phyloP scores from a whole-genome alignment of 768 basidiomycete genomes.

The Pisolithus albus region DNA sequence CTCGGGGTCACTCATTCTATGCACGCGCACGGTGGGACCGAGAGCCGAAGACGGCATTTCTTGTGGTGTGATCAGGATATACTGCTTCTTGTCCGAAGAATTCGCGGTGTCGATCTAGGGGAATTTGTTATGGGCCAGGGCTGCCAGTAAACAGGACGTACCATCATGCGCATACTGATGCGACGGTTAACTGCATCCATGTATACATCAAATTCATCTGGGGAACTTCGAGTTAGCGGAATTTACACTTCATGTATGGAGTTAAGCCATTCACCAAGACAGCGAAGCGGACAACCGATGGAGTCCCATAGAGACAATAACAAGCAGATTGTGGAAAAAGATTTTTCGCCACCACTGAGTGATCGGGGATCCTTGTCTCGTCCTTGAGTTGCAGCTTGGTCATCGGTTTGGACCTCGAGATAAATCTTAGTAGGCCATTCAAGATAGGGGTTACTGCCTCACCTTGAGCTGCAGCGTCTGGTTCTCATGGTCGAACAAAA shows the following conservation, averaged over 20 bases:
- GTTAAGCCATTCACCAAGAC: conserved; percentile 54
- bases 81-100: conserved; percentile 82
- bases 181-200: conserved; percentile 92
- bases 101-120: conserved; percentile 83
- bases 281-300: conserved; percentile 88
- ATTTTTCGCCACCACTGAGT: conserved; percentile 92
- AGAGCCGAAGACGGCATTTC: conserved; percentile 72
- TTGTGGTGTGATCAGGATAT: conserved; percentile 93
- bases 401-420: conserved; percentile 73
- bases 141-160: conserved; percentile 26
- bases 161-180: conserved; percentile 95
- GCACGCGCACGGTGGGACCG: conserved; percentile 65
- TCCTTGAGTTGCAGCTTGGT: conserved; percentile 57
- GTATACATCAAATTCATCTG: conserved; percentile 97
- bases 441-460: conserved; percentile 5
- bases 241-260: background rate
- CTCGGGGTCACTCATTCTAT: conserved; percentile 74
- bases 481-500: conserved; percentile 73
- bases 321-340: conserved; percentile 92
- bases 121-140: conserved; percentile 1
- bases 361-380: conserved; percentile 81
- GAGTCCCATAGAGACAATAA: conserved; percentile 95
- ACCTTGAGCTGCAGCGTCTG: conserved; percentile 63
- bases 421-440: background rate
- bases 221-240: conserved; percentile 1